Evolutionary conservation across 2,329 filamentous ascomycete genomes (phyloP).

Genomic region (Aureobasidium sp.): DNA sequence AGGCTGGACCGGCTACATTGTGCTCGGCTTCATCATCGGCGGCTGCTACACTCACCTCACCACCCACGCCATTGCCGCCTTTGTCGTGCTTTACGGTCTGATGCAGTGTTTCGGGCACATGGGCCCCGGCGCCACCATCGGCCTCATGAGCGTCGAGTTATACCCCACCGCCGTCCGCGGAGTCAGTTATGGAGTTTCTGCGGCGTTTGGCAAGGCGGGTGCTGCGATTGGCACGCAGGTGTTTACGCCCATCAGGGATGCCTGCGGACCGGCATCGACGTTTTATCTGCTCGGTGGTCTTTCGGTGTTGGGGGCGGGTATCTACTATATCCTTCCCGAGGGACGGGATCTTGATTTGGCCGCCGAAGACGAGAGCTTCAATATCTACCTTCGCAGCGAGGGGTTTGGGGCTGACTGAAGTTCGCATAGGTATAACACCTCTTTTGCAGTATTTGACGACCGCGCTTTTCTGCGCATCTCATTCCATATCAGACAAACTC

Average conservation of each 20-base stretch:
- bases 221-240: constrained; percentile 47
- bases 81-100: constrained; percentile 47
- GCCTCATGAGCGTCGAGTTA: constrained; percentile 44
- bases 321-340: constrained; percentile 22
- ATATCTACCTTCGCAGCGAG: constrained; percentile 7
- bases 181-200: constrained; percentile 46
- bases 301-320: constrained; percentile 19
- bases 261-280: constrained; percentile 20
- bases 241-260: constrained; percentile 39
- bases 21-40: constrained; percentile 49
- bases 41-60: constrained; percentile 43
- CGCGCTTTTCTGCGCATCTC: too few species aligned
- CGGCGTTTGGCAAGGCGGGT: constrained; percentile 46
- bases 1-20: constrained; percentile 44
- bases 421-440: too few species aligned
- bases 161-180: constrained; percentile 49
- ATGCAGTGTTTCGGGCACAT: constrained; percentile 46
- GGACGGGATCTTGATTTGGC: constrained; percentile 19
- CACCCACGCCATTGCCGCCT: constrained; percentile 41
- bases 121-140: constrained; percentile 47
- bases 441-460: too few species aligned
- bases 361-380: constrained; percentile 20
- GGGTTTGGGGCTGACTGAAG: background rate
- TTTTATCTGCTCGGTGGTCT: constrained; percentile 22
- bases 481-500: too few species aligned